Evolutionary conservation across 2,329 filamentous ascomycete genomes (phyloP), one percentile per base, ranked within the genome.

Genomic region (Colletotrichum sp.): DNA sequence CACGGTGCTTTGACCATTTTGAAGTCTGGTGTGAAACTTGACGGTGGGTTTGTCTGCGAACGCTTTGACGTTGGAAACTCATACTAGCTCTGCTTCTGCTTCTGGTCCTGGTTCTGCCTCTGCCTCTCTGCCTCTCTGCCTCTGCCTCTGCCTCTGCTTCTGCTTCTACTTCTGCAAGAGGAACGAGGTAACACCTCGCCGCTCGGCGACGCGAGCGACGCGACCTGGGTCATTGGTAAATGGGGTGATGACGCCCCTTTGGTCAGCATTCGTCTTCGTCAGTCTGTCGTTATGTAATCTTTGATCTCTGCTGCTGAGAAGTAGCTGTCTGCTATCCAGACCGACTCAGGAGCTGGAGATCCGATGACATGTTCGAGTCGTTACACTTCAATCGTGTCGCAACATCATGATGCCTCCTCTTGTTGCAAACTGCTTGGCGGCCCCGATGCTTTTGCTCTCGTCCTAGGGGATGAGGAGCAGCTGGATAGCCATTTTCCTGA

Each of bases 1-100:
- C 32, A 63, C 32, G 62, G 66, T 44, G 75, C 75, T 75, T 76
- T 76, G 75, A 75, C 67, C 75, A 67, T 71, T 76, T 55, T 36
- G 21, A 71, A 55, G 71, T 71, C 60, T 71, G 75, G 66, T 63
- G 52, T 75, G 75, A 76, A 76, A 76, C 75, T 71, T 34, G 52
- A 60, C 39, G 62, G 75, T 75, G 75, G 75, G 59, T 75, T 67
- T 71, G 49, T 57, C 71, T 66, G 67, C 62, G 52, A 66, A 39
- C 75, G 75, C 75, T 76, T 76, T 75, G 75, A 76, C 75, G 21
- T 34, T 39, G 36, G 36, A 32, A 12, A n/a, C 59, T 71, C 59
- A 39, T 64, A 28, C 70, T 44, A 28, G 34, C 55, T 21, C 49
- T 62, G 68, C 32, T 34, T 49, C 44, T 49, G 44, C 2, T 44